These are phyloP conservation scores for Rhododendron mucronatum DNA, from an alignment of 148 eudicot genomes.

Conservation along the genomic window DNA sequence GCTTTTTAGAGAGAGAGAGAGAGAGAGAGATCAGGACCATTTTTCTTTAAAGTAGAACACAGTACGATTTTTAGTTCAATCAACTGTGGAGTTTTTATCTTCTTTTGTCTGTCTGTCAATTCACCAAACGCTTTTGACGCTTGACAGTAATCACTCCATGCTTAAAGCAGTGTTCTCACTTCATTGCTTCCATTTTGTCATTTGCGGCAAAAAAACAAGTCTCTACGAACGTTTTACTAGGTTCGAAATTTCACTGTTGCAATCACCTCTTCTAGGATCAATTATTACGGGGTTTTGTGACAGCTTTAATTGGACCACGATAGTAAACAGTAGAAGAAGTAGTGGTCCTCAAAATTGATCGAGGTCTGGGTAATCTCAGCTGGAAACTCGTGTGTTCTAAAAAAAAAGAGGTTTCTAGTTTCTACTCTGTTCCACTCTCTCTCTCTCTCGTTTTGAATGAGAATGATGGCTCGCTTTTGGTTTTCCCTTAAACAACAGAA, in stretches of 20 bases:
- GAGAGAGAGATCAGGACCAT: background rate
- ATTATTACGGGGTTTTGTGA: too few species aligned
- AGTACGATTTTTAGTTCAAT: background rate
- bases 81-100: background rate
- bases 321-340: too few species aligned
- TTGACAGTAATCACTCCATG: background rate
- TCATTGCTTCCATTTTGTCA: background rate
- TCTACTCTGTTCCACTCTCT: conserved; percentile 4
- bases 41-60: background rate
- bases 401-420: background rate
- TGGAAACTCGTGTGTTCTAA: too few species aligned
- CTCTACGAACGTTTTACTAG: background rate
- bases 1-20: conserved; percentile 13
- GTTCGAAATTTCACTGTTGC: too few species aligned
- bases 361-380: too few species aligned
- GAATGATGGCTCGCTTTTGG: conserved; percentile 9
- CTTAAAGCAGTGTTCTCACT: background rate
- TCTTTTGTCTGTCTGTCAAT: conserved; percentile 11
- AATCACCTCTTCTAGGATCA: too few species aligned
- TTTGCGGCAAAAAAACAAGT: background rate
- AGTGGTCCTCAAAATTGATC: background rate
- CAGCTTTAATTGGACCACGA: too few species aligned
- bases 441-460: background rate
- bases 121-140: conserved; percentile 8
- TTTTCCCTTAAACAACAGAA: conserved; percentile 13